Conservation (phyloP, 2,329 filamentous ascomycete species). For the Sphaerostilbella broomeana region DNA sequence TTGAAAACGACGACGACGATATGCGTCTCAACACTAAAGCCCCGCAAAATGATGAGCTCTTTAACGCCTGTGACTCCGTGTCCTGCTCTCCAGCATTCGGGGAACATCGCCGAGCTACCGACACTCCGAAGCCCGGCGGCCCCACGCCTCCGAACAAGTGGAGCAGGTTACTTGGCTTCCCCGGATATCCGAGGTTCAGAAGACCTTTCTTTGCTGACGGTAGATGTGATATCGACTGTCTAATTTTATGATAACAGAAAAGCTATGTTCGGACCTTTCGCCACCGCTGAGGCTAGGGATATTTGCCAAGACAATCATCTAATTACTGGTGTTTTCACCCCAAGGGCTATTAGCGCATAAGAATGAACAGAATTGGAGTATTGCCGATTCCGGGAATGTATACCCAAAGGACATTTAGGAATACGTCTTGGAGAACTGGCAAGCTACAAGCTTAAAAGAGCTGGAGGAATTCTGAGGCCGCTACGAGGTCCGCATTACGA, state of each 20-base stretch:
- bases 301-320: slow-evolving; percentile 18
- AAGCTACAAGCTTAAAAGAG: background rate
- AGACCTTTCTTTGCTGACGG: too few relatives aligned
- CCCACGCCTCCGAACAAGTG: too few relatives aligned
- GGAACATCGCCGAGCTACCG: too few relatives aligned
- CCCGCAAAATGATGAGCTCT: slow-evolving; percentile 13
- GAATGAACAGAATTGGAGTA: background rate
- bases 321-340: background rate
- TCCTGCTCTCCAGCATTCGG: too few relatives aligned
- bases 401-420: background rate
- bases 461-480: background rate
- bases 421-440: background rate
- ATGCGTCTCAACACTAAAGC: slow-evolving; percentile 17
- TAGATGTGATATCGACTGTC: too few relatives aligned
- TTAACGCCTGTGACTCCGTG: slow-evolving; percentile 15
- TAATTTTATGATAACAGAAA: background rate
- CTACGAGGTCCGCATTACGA: background rate
- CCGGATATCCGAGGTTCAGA: too few relatives aligned
- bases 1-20: slow-evolving; percentile 18
- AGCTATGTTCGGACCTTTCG: slow-evolving; percentile 4
- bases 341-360: background rate
- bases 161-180: too few relatives aligned
- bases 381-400: background rate
- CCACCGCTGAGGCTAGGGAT: background rate
- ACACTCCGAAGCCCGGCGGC: too few relatives aligned